Base-by-base conservation (phyloP, 108 stramenopile genomes). In the Cyclotella baltica region DNA sequence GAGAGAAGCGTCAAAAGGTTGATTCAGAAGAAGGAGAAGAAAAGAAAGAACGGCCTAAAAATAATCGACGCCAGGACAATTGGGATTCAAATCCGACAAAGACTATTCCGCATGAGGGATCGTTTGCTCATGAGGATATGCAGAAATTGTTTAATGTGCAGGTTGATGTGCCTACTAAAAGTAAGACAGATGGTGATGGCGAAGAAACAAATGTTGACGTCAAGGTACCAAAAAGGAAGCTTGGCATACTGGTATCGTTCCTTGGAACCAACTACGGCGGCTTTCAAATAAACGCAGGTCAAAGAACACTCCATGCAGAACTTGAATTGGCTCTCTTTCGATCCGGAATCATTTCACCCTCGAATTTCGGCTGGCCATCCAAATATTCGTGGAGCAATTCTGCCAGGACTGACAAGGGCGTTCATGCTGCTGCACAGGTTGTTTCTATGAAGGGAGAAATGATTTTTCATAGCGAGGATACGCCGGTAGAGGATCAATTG, bases 391-490 rank as follows among this genome's bases (percentile, higher is more conserved):
- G 98, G 98, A 88, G 91, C 30, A 93, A 91, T 25, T 90, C 97
- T 4, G 98, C 96, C 18, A 91, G 99, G 36, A 99, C 99, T 19
- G 99, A 99, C 80, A 98, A 98, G 77, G 98, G 93, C 53, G 96
- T 96, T 40, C 91, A 80, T 52, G 98, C 99, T 13, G 92, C 91
- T 62, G 97, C 96, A 0, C 96, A 99, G 78, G 95, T 98, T 13
- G 1, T 61, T 34, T 86, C 88, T 1, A 74, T 88, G 86, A 95
- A 97, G 70, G 70, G 97, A 33, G 84, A 88, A 59, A 73, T 95
- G 62, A 73, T 83, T 11, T 77, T 63, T 66, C 72, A 77, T 56
- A 76, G 48, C 43, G 85, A 80, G 19, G 75, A 63, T 35, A 29
- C 37, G 20, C 27, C 57, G 19, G 27, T 65, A 19, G 11, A 40